Base-by-base conservation (phyloP, 2,329 filamentous ascomycete genomes). In the Cladophialophora chaetospira region DNA sequence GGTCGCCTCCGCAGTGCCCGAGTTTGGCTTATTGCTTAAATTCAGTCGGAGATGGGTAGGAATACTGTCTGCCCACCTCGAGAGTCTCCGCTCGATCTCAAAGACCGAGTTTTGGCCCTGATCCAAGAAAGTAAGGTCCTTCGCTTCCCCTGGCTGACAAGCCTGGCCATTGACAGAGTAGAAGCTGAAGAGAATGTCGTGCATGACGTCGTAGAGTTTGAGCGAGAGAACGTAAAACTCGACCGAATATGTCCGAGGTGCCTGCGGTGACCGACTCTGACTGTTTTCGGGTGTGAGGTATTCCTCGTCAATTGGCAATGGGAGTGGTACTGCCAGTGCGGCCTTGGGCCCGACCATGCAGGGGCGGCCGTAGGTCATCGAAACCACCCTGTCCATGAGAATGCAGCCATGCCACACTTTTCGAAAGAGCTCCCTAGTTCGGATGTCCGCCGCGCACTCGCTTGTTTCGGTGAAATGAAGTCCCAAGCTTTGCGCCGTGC, bases 401-500 rank as follows among this genome's bases (percentile, higher is more conserved):
- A 73, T 67, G 57, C 71, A 73, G 0, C 69, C 70, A 51, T 73
- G 69, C 69, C 71, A 73, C 11, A 72, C 61, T 53, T 42, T 51
- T 17, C 52, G 40, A 11, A 55, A 28, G 26, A 63, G 44, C 46
- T 72, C 68, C 28, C 67, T 65, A 9, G 71, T 68, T 35, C 66
- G 65, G 2, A 65, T 64, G 19, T 58, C 67, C 3, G 52, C 47
- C 9, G 69, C 54, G 13, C 60, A 59, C 17, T 64, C 61, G 51
- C 68, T 68, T 1, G 74, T 75, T 35, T 77, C 72, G 0, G 72
- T 69, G 2, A 78, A 63, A 47, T 80, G 76, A 25, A 80, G 64
- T 0, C 77, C 78, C 2, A 80, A 54, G 0, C 76, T 75, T 47
- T 80, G 76, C 0, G 78, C 78, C 13, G 74, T 78, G 1, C 77